Evolutionary conservation across 177 flowering plant species (phyloP), one percentile per base, ranked within the genome.

Genomic region (Vitis hybrid): DNA sequence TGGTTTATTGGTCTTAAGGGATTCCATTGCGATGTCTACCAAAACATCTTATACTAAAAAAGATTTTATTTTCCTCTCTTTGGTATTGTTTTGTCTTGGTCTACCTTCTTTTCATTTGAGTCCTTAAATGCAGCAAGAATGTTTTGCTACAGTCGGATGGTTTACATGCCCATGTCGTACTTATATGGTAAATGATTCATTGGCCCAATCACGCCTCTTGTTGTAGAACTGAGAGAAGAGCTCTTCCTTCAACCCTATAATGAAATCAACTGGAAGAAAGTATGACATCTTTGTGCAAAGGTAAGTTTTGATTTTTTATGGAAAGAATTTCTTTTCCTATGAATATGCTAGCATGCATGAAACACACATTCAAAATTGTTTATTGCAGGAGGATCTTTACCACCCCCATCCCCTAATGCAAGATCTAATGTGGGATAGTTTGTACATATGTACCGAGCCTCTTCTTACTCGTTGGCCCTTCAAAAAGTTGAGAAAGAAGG

Each of bases 91-190:
- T 32, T 3, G 6, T 32, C 40, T 32, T 32, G 5, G 6, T 32
- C 4, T 32, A 32, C 6, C 5, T 6, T 68, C 18, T 68, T 55
- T 10, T 15, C 52, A 2, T 11, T 65, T 50, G 10, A 60, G 24
- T 21, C 14, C 40, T 3, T 32, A 32, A 32, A 7, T 80, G 79
- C 83, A 87, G 91, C 85, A 4, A 84, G 82, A 49, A 82, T 87
- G 82, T 82, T 80, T 84, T 85, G 88, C 72, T 85, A 79, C 62
- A 72, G 81, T 67, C 80, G 89, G 52, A 64, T 82, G 77, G 80
- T 81, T 15, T 87, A 80, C 77, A 79, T 87, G 90, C 90, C 90
- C 6, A 80, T 84, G 85, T 84, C 90, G 1, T 86, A 84, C 60
- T 64, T 86, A 35, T 86, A 83, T 46, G 88, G 88, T 12, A 82